These are phyloP conservation scores for Brassica hybrid DNA, from an alignment of 441 rosid genomes.

Conservation along the genomic window DNA sequence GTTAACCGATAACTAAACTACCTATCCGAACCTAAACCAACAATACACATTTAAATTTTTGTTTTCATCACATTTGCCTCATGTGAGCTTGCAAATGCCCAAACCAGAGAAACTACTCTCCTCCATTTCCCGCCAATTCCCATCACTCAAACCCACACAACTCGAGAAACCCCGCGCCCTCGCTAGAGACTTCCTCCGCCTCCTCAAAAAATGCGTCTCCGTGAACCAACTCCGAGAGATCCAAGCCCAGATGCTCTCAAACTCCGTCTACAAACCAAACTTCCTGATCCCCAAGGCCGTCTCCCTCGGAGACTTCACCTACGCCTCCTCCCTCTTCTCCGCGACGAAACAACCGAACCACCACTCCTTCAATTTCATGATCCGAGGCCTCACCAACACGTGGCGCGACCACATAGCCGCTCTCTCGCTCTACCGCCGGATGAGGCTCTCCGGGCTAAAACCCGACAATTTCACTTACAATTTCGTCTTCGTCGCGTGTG, in stretches of 20 bases:
- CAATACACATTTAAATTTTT: too few species aligned
- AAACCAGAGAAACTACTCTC: conserved; percentile 27
- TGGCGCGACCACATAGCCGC: conserved; percentile 55
- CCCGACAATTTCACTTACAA: conserved; percentile 81
- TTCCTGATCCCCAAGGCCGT: conserved; percentile 73
- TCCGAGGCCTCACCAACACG: conserved; percentile 66
- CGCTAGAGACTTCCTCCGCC: conserved; percentile 42
- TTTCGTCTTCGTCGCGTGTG: conserved; percentile 47
- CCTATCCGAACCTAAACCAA: too few species aligned
- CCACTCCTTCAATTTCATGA: conserved; percentile 73
- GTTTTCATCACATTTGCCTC: not conserved
- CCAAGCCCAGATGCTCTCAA: conserved; percentile 71
- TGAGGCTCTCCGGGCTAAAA: conserved; percentile 59
- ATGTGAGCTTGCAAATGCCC: conserved; percentile 33
- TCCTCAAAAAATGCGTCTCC: conserved; percentile 54
- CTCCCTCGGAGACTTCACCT: conserved; percentile 41
- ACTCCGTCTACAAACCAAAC: conserved; percentile 56
- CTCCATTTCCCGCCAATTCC: conserved; percentile 39
- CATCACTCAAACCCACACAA: conserved; percentile 9
- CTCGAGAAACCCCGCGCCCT: conserved; percentile 7
- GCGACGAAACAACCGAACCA: conserved; percentile 60
- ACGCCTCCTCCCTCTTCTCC: conserved; percentile 63
- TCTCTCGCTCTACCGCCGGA: conserved; percentile 53
- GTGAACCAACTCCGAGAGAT: conserved; percentile 54
- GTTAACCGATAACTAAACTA: too few species aligned